These are phyloP conservation scores for Bimuria novae-zelandiae DNA, from an alignment of 2,329 filamentous ascomycete species.

Conservation along the genomic window DNA sequence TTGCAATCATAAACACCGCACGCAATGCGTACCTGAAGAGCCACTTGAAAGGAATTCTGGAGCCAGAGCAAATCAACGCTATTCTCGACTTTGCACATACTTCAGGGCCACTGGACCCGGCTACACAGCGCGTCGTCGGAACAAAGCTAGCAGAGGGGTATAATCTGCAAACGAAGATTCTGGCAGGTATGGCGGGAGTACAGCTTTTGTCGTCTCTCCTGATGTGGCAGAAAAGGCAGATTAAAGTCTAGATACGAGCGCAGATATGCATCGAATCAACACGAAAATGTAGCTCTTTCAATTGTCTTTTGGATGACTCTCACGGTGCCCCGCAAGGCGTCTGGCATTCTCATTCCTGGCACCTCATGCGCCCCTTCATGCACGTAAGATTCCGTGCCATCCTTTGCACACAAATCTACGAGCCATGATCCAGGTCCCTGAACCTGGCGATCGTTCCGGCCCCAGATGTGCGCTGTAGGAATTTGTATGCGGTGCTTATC, in stretches of 20 bases:
- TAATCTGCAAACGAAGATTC: background rate
- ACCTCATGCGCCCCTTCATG: background rate
- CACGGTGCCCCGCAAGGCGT: background rate
- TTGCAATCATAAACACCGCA: background rate
- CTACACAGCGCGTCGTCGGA: background rate
- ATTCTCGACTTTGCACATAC: background rate
- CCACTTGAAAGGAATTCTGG: background rate
- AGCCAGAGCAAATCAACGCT: background rate
- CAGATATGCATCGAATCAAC: background rate
- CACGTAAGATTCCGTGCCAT: background rate
- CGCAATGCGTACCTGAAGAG: background rate
- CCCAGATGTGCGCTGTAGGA: background rate
- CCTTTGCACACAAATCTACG: background rate
- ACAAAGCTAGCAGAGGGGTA: background rate
- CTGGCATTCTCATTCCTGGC: background rate
- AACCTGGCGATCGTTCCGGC: background rate
- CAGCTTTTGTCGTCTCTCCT: background rate
- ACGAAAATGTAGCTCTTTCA: background rate
- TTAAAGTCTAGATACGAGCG: background rate
- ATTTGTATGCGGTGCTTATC: background rate
- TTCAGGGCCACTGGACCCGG: background rate
- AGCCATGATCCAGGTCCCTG: background rate
- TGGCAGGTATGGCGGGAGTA: background rate
- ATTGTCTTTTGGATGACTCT: background rate
- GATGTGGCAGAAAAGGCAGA: background rate